Percentiles rank a stretch among this genome's conserved stretches.
Conservation (phyloP, 1,139 yeast species). For the Geotrichum klebahnii region DNA sequence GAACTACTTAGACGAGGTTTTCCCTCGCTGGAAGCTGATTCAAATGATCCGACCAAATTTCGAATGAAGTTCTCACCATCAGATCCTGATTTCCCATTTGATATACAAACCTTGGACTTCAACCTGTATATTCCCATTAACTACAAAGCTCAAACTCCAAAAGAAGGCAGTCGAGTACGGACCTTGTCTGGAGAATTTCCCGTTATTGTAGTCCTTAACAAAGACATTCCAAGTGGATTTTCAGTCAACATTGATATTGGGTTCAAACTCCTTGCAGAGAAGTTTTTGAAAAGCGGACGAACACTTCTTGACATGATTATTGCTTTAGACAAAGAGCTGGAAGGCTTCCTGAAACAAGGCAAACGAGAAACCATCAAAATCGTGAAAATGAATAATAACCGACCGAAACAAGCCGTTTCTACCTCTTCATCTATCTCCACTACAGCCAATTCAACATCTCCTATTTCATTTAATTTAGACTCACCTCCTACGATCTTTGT, state of each 20-base stretch:
- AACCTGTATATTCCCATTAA: constrained; percentile 52
- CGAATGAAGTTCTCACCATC: constrained; percentile 46
- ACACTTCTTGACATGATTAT: constrained; percentile 50
- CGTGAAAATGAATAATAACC: constrained; percentile 35
- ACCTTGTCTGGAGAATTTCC: constrained; percentile 21
- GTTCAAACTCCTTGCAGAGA: constrained; percentile 48
- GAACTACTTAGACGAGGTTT: constrained; percentile 19
- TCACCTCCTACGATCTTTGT: constrained; percentile 10
- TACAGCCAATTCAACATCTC: background rate
- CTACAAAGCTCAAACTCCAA: constrained; percentile 34
- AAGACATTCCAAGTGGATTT: constrained; percentile 69
- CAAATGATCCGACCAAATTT: constrained; percentile 20
- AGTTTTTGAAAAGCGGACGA: constrained; percentile 19
- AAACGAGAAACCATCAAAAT: constrained; percentile 55
- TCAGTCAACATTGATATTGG: constrained; percentile 65
- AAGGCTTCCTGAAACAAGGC: constrained; percentile 53
- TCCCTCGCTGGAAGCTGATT: constrained; percentile 9
- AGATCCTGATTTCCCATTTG: constrained; percentile 74
- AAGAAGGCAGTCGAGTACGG: background rate
- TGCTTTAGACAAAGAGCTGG: constrained; percentile 57
- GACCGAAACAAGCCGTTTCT: background rate
- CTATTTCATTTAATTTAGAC: background rate
- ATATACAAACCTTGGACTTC: constrained; percentile 49
- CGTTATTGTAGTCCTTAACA: constrained; percentile 48
- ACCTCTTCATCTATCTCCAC: background rate